Conservation (phyloP, 139 green algal species). For the Closterium sp. region DNA sequence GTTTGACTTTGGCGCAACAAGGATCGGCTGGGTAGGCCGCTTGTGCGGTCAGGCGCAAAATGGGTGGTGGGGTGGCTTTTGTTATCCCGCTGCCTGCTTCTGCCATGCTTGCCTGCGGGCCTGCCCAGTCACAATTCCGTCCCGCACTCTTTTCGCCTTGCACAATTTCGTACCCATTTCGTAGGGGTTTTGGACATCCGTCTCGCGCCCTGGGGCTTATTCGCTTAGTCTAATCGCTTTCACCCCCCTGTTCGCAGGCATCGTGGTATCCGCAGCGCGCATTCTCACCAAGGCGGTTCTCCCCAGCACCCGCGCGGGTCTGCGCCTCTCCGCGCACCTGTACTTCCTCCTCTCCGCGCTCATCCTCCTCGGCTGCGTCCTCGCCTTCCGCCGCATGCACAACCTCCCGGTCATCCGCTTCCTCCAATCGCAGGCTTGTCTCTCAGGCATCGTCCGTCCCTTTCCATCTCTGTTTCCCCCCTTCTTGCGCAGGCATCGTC, state of each 20-base stretch:
- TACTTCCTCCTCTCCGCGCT: neutral
- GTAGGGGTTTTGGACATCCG: too few species aligned
- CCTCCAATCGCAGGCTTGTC: neutral
- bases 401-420: neutral
- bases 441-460: neutral
- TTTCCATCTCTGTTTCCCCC: neutral
- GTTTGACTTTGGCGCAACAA: neutral
- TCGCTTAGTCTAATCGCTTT: too few species aligned
- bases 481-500: constrained; percentile 22
- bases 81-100: neutral
- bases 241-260: neutral
- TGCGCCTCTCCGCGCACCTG: neutral
- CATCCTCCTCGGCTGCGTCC: neutral
- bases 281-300: constrained; percentile 1
- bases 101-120: neutral
- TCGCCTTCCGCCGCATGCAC: neutral
- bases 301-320: neutral
- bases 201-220: too few species aligned
- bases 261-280: neutral
- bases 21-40: neutral
- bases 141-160: too few species aligned
- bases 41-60: neutral
- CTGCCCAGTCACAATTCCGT: neutral
- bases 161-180: too few species aligned
- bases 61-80: neutral